Base-by-base conservation (phyloP, 495 filamentous ascomycete genomes). In the Lophiostoma macrostomum region DNA sequence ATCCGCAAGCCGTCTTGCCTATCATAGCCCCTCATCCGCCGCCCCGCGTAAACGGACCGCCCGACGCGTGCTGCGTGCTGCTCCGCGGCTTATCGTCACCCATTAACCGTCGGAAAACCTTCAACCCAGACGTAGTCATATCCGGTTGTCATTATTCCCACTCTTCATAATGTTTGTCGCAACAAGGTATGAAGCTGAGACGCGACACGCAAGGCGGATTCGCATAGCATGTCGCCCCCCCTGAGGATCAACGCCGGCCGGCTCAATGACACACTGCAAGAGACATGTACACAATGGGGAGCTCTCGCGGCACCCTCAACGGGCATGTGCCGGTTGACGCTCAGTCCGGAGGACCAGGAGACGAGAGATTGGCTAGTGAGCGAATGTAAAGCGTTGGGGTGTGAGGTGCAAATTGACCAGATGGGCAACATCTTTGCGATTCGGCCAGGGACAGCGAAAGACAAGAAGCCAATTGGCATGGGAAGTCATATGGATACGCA, bases 401-500 rank as follows among this genome's bases (percentile, higher is more conserved):
- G 62, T 40, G 42, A 45, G 16, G 28, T 58, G 39, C 58, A 50
- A 22, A 28, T 62, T 4, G 62, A 64, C 37, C 47, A 61, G 53
- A 64, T 64, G 62, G 63, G 63, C 39, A 65, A 65, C 41, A 59
- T 59, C 18, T 65, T 65, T 37, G 63, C 63, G 6, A 46, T 60
- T 18, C 43, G 56, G 14, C 49, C 39, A 1, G 55, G 58, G 3
- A 44, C 35, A n/a, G 56, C 44, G 12, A 52, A 30, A 28, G 39
- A 46, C 42, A 61, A 32, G 35, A 48, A 41, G 32, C 54, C 65
- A 61, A 77, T 71, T 38, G 74, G 64, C 1, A 71, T 75, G 67
- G 75, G 75, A 16, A 74, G 71, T 19, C 74, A 78, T 50, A 53
- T 76, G 3, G 75, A 78, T 44, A 75, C 63, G 1, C 63, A 66